These are phyloP conservation scores for Lipomyces sp. DNA, from an alignment of 805 yeast genomes.

Conservation along the genomic window DNA sequence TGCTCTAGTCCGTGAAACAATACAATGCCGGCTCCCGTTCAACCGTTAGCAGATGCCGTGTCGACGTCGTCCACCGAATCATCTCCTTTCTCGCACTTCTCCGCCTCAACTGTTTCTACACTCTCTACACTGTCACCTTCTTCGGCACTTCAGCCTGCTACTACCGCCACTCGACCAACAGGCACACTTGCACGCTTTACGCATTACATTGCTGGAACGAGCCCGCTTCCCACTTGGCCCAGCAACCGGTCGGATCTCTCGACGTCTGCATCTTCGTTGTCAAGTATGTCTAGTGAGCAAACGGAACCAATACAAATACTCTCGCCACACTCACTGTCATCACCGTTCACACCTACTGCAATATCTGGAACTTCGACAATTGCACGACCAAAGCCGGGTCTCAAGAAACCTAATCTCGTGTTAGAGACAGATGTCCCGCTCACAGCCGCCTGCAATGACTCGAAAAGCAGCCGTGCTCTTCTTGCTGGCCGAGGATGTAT, in stretches of 20 bases:
- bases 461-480: conserved; percentile 24
- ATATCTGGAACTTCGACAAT: neutral
- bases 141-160: conserved; percentile 2
- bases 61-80: conserved; percentile 5
- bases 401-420: conserved; percentile 15
- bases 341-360: conserved; percentile 2
- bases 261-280: neutral
- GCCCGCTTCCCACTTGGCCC: neutral
- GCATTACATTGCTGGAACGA: conserved; percentile 21
- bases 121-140: neutral
- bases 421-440: conserved; percentile 21
- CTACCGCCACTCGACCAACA: conserved; percentile 13
- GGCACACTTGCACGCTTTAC: conserved; percentile 26
- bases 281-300: conserved; percentile 1
- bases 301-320: neutral
- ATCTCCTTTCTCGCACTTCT: neutral
- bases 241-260: neutral
- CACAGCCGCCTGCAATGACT: conserved; percentile 27
- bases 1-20: neutral
- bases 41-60: neutral
- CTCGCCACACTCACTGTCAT: conserved; percentile 9
- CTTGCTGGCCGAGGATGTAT: conserved; percentile 34
- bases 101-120: conserved; percentile 8
- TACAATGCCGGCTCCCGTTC: neutral
- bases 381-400: no score